Base-by-base conservation (phyloP, 129 eudicot species). In the Heracleum sosnowskyi region DNA sequence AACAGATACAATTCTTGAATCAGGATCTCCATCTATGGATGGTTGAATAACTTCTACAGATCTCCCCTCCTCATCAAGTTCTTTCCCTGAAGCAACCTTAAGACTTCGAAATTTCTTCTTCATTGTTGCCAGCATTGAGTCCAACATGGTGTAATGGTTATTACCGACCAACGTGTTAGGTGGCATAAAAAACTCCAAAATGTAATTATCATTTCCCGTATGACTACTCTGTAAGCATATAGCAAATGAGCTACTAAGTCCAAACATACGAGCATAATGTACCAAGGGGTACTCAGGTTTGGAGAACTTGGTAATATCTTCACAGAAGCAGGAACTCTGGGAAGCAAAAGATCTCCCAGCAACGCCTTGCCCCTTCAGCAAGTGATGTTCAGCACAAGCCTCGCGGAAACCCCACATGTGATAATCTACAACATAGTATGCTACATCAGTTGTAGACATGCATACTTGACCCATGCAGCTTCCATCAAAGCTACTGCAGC, bases 381-480 rank as follows among this genome's bases (percentile, higher is more conserved):
- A 55, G 84, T 95, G 98, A 86, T 95, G 97, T 81, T 91, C 97
- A 26, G 92, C 88, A 81, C 98, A 91, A 46, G 97, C 98, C 11
- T 88, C 96, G 22, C 92, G 96, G 70, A 95, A 95, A 62, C 97
- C 94, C 97, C 98, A 91, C 91, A 91, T 86, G 82, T 85, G 93
- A 76, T 96, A 88, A 82, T 95, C 97, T 44, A 91, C 91, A 37
- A 91, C 87, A 57, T 95, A 91, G 79, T 85, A 88, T 11, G 98
- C 96, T 42, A 88, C 93, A 81, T 94, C 98, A 6, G 97, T 94
- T 77, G 98, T 94, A 33, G 98, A 94, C 98, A 94, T 91, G 78
- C 98, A 94, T 64, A 94, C 91, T 84, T 86, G 96, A 35, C 91
- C 98, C 96, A 88, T 91, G 81, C 98, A 94, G 76, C 96, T 91